Conservation (phyloP, 495 filamentous ascomycete genomes). For the Hypoxylon subgilvum region DNA sequence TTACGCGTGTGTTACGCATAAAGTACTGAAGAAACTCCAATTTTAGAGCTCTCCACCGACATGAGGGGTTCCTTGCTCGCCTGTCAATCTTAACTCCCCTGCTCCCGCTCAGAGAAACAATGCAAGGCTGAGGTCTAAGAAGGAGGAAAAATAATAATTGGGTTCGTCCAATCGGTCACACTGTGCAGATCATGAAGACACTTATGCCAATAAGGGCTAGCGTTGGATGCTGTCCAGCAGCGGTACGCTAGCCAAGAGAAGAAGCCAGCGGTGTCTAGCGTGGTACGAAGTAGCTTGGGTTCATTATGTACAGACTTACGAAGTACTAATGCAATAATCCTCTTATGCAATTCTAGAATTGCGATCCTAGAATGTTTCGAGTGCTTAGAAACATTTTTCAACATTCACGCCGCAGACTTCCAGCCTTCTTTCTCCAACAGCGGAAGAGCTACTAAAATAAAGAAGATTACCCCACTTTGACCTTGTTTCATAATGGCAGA, state of each 20-base stretch:
- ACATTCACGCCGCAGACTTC: constrained; percentile 1
- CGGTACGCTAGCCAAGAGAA: no score
- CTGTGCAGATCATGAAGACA: constrained; percentile 7
- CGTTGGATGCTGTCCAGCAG: neutral
- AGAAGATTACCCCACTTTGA: no score
- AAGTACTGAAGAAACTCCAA: constrained; percentile 20
- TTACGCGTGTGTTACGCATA: constrained; percentile 30
- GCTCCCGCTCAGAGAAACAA: constrained; percentile 8
- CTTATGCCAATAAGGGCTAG: constrained; percentile 4
- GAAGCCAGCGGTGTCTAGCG: no score
- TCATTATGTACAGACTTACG: no score
- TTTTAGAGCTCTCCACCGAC: constrained; percentile 30
- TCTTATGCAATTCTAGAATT: constrained; percentile 15
- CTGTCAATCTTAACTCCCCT: constrained; percentile 16
- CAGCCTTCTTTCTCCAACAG: no score
- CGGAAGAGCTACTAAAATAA: no score
- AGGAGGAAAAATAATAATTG: neutral
- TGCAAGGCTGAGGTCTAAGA: constrained; percentile 18
- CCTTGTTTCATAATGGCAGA: constrained; percentile 35
- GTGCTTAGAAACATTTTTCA: constrained; percentile 8
- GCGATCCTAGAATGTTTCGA: constrained; percentile 20
- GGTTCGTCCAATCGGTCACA: constrained; percentile 8
- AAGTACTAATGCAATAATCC: no score
- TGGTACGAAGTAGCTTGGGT: no score
- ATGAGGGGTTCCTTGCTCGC: constrained; percentile 10